Evolutionary conservation across 352 stramenopile genomes (phyloP).

Genomic region (Elongisporangium prolatum): DNA sequence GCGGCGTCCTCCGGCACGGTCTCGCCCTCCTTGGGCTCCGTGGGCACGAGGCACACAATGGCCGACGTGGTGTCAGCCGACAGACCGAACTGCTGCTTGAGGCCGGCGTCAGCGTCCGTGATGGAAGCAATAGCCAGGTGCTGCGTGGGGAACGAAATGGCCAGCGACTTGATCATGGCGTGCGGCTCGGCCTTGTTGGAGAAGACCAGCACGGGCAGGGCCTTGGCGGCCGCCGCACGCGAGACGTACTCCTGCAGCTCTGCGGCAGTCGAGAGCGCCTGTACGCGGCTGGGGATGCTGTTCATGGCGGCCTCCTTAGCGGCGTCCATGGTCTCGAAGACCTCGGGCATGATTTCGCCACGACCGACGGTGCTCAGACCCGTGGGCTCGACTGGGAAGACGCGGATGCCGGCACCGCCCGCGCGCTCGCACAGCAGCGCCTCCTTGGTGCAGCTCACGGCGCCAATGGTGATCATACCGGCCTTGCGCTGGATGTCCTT

Average conservation of each 20-base stretch:
- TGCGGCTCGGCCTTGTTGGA: slow-evolving; percentile 44
- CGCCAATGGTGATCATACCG: slow-evolving; percentile 50
- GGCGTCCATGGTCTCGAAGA: slow-evolving; percentile 40
- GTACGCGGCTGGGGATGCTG: slow-evolving; percentile 41
- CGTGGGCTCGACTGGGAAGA: slow-evolving; percentile 41
- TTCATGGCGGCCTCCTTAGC: slow-evolving; percentile 41
- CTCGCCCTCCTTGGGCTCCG: slow-evolving; percentile 14
- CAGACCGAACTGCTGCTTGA: slow-evolving; percentile 63
- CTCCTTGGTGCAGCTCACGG: slow-evolving; percentile 49
- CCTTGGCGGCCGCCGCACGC: slow-evolving; percentile 19
- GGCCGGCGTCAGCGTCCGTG: slow-evolving; percentile 39
- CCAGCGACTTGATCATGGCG: slow-evolving; percentile 50
- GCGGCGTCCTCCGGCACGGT: slow-evolving; percentile 16
- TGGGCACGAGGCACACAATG: slow-evolving; percentile 43
- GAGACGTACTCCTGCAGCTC: slow-evolving; percentile 64
- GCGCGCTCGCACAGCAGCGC: slow-evolving; percentile 39
- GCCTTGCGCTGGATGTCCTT: slow-evolving; percentile 49
- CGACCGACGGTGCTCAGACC: slow-evolving; percentile 25
- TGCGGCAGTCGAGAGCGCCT: slow-evolving; percentile 33
- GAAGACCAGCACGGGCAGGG: slow-evolving; percentile 59
- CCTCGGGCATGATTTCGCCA: slow-evolving; percentile 25
- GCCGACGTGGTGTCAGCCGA: slow-evolving; percentile 26
- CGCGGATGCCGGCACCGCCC: slow-evolving; percentile 39
- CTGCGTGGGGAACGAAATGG: slow-evolving; percentile 53
- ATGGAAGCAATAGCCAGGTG: slow-evolving; percentile 52